These are phyloP conservation scores for Barnettozyma botsteinii DNA, from an alignment of 805 yeast genomes.

Conservation along the genomic window DNA sequence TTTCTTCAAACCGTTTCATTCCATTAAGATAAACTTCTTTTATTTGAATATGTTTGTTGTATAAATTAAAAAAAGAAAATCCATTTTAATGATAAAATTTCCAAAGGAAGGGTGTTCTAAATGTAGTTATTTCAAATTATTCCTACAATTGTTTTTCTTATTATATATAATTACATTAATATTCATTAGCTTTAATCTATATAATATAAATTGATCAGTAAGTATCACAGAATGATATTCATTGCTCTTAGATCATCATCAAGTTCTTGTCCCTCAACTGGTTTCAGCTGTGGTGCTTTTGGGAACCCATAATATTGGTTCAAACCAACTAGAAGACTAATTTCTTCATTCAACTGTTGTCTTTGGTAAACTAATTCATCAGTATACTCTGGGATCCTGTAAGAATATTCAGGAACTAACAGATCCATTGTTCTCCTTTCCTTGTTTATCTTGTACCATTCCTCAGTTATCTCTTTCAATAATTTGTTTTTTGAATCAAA, in stretches of 20 bases:
- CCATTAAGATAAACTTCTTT: conserved; percentile 46
- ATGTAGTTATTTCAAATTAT: no score
- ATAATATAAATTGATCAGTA: neutral
- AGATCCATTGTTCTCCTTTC: conserved; percentile 82
- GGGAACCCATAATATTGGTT: conserved; percentile 72
- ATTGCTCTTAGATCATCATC: conserved; percentile 65
- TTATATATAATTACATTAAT: neutral
- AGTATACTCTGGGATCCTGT: conserved; percentile 35
- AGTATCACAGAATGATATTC: conserved; percentile 22
- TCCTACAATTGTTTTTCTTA: no score
- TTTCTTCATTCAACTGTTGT: conserved; percentile 58
- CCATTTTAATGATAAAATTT: conserved; percentile 13
- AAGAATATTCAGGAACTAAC: conserved; percentile 40
- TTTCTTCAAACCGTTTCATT: conserved; percentile 68
- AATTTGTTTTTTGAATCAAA: conserved; percentile 62
- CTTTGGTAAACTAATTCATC: conserved; percentile 58
- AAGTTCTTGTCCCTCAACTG: conserved; percentile 67
- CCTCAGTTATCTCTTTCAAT: conserved; percentile 67
- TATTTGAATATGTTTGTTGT: conserved; percentile 19
- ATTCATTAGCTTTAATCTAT: conserved; percentile 4
- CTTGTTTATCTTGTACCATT: conserved; percentile 88
- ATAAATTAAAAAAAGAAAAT: conserved; percentile 11
- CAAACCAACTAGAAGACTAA: conserved; percentile 66
- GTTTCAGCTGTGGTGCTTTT: conserved; percentile 63
- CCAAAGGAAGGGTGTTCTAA: no score